Percentiles rank a stretch among this genome's conserved stretches.
phyloP scores from a whole-genome alignment of 192 early-diverging fungal genomes.

The Phycomyces nitens region DNA sequence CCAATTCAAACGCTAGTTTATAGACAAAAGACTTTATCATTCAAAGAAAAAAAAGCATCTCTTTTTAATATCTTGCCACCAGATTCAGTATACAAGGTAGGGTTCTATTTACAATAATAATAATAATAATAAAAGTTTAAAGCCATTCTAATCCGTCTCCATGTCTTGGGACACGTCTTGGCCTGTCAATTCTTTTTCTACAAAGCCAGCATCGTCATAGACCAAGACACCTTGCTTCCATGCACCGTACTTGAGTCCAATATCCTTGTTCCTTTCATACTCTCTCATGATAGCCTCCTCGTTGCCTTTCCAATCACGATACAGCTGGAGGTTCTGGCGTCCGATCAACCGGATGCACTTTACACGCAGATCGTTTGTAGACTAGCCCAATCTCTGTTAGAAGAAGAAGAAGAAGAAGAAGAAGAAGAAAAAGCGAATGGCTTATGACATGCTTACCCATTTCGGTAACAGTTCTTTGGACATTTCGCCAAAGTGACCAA shows the following conservation, averaged over 20 bases:
- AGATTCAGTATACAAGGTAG: too few relatives aligned
- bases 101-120: too few relatives aligned
- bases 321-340: conserved; percentile 82
- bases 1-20: too few relatives aligned
- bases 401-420: background rate
- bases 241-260: conserved; percentile 66
- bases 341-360: conserved; percentile 83
- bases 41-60: too few relatives aligned
- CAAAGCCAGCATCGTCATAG: conserved; percentile 78
- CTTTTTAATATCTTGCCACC: too few relatives aligned
- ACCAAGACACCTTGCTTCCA: conserved; percentile 83
- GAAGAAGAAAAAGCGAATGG: background rate
- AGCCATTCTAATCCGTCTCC: background rate
- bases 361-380: conserved; percentile 77
- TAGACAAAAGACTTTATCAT: too few relatives aligned
- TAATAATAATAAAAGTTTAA: too few relatives aligned
- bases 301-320: conserved; percentile 81
- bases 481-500: conserved; percentile 87
- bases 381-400: conserved; percentile 30
- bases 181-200: conserved; percentile 51
- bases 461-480: conserved; percentile 70
- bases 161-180: background rate
- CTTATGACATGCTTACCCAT: too few relatives aligned
- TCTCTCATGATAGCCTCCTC: conserved; percentile 64
- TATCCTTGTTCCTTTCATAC: conserved; percentile 77